Percentiles rank a stretch among this genome's conserved stretches.
Evolutionary conservation across 768 basidiomycete genomes (phyloP).

Genomic region (Serpula lacrymans): DNA sequence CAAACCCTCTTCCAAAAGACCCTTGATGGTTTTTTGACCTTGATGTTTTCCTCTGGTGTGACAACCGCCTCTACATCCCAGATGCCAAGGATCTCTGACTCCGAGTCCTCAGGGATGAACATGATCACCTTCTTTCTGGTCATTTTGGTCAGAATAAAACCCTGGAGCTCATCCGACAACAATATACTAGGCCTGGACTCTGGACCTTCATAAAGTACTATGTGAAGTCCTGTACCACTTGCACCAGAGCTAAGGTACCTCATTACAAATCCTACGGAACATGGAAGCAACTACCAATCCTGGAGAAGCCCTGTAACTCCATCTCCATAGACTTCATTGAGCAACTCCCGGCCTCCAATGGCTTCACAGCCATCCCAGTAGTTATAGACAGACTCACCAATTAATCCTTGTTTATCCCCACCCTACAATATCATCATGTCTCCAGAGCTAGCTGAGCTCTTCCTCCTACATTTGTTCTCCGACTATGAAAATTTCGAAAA

Average conservation of each 20-base stretch:
- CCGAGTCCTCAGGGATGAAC: constrained; percentile 15
- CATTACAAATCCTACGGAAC: constrained; percentile 17
- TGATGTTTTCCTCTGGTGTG: background rate
- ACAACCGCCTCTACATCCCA: constrained; percentile 1
- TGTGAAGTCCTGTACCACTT: constrained; percentile 33
- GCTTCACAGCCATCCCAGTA: constrained; percentile 11
- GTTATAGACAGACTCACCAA: constrained; percentile 10
- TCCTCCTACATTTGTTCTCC: constrained; percentile 14
- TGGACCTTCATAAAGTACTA: too few species aligned
- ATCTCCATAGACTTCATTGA: constrained; percentile 31
- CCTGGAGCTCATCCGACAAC: constrained; percentile 4
- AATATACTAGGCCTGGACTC: too few species aligned
- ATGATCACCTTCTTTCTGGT: constrained; percentile 24
- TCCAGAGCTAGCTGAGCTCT: constrained; percentile 6
- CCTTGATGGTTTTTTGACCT: background rate
- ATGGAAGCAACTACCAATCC: constrained; percentile 20
- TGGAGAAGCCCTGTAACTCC: constrained; percentile 21
- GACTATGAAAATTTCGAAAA: too few species aligned
- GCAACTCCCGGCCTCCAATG: constrained; percentile 18
- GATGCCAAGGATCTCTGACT: constrained; percentile 19
- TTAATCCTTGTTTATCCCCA: constrained; percentile 19
- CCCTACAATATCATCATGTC: constrained; percentile 8
- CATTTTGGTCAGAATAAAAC: constrained; percentile 31
- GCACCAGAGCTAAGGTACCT: constrained; percentile 31
- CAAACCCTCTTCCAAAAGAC: background rate